A percentile compares a stretch with the other conserved stretches of the same genome.
Conservation (phyloP, 345 rosid genomes). For the Eucalyptus polyanthemos region DNA sequence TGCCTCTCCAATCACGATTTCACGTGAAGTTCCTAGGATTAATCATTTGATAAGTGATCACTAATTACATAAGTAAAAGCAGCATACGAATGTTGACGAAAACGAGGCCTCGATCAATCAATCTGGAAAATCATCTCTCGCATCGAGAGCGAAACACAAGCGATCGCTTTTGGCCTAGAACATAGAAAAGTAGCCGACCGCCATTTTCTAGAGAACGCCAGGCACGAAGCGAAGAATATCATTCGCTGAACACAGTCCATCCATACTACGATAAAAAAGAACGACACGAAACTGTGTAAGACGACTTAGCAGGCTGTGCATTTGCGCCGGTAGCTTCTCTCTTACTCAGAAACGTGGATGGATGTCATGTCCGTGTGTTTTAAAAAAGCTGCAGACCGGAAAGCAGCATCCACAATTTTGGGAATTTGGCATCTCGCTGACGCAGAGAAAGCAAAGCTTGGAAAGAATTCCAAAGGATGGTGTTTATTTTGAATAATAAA, state of each 20-base stretch:
- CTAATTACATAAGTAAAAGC: neutral
- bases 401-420: neutral
- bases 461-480: no score
- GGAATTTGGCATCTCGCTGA: neutral
- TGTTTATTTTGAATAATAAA: no score
- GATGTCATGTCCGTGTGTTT: neutral
- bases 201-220: neutral
- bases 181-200: neutral
- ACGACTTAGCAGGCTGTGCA: neutral
- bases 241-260: neutral
- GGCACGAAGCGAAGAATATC: neutral
- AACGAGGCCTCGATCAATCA: neutral
- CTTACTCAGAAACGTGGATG: neutral
- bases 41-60: neutral
- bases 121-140: neutral
- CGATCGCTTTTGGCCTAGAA: neutral
- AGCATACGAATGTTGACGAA: neutral
- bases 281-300: neutral
- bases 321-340: neutral
- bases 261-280: neutral
- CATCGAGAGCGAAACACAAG: neutral
- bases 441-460: no score
- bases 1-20: neutral
- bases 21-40: neutral
- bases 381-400: neutral